Conservation (phyloP, 305 asterid genomes). For the Solanum aculeatissimum region DNA sequence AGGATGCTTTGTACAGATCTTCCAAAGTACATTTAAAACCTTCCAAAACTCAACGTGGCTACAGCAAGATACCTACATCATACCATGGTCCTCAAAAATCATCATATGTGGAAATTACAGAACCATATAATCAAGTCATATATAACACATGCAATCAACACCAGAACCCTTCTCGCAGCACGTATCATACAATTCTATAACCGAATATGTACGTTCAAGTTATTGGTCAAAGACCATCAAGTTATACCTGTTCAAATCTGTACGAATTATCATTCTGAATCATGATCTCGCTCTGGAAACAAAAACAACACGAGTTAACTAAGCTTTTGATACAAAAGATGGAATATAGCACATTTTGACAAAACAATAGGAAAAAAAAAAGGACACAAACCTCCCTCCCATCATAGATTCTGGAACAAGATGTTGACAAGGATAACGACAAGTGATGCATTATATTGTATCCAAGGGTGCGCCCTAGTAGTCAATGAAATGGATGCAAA, state of each 20-base stretch:
- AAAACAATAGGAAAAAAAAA: neutral
- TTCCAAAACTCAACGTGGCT: neutral
- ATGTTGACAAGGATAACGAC: neutral
- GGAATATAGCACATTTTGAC: neutral
- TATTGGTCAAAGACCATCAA: neutral
- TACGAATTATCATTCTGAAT: slow-evolving; percentile 79
- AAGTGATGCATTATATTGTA: neutral
- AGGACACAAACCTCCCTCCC: neutral
- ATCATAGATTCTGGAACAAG: neutral
- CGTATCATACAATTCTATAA: neutral
- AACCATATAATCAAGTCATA: neutral
- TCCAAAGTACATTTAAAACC: neutral
- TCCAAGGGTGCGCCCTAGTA: neutral
- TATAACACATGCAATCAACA: neutral
- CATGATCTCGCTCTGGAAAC: slow-evolving; percentile 76
- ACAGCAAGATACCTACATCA: neutral
- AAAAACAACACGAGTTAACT: slow-evolving; percentile 5
- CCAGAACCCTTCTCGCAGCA: neutral
- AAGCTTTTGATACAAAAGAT: neutral
- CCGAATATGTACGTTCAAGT: neutral
- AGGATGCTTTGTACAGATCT: neutral
- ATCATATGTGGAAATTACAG: neutral
- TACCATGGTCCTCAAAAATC: neutral
- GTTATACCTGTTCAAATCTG: slow-evolving; percentile 84
- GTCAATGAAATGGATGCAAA: neutral